Base-by-base conservation (phyloP, 2,329 filamentous ascomycete genomes). In the Macrophomina phaseolina region DNA sequence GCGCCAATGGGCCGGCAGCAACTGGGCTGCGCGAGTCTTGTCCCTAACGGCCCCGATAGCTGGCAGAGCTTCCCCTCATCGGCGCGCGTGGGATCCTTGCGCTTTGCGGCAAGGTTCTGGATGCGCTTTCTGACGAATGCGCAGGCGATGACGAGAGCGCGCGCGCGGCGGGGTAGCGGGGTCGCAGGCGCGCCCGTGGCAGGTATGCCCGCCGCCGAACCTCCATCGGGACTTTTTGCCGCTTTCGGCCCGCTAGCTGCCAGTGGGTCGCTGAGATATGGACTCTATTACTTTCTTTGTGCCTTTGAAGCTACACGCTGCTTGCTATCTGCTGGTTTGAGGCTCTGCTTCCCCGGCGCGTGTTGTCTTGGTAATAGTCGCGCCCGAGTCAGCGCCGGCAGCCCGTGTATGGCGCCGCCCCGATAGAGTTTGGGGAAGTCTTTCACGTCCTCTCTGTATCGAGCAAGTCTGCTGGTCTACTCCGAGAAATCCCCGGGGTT, bases 121-220 rank as follows among this genome's bases (percentile, higher is more conserved):
- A 45, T 23, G 30, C 40, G 40, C 56, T 34, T 61, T 48, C 56
- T 61, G 56, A 61, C 56, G 56, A 61, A 61, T 61, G 16, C 36
- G 56, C 56, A 28, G 16, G 56, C 56, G 56, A 61, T 61, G 56
- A 61, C 56, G 56, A 61, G 56, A 23, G 23, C 1, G 23, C 36
- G 55, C 46, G 32, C 46, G 48, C 60, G 32, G 60, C 60, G 60
- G 60, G 60, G 60, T 63, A 65, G 64, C 64, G 64, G 64, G 52
- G 64, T 56, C 52, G 36, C 36, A 30, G 23, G 16, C 2, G 36
- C 30, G 18, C 32, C 36, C 36, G 36, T 56, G 51, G 62, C 64
- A 58, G 64, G 40, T 56, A 30, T 34, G 34, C 51, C 49, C 40
- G 49, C 36, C 53, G n/a, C 32, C 42, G 8, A 12, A 38, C 36